Conservation (phyloP, 176 grass and related monocot genomes). For the Triticum urartu region DNA sequence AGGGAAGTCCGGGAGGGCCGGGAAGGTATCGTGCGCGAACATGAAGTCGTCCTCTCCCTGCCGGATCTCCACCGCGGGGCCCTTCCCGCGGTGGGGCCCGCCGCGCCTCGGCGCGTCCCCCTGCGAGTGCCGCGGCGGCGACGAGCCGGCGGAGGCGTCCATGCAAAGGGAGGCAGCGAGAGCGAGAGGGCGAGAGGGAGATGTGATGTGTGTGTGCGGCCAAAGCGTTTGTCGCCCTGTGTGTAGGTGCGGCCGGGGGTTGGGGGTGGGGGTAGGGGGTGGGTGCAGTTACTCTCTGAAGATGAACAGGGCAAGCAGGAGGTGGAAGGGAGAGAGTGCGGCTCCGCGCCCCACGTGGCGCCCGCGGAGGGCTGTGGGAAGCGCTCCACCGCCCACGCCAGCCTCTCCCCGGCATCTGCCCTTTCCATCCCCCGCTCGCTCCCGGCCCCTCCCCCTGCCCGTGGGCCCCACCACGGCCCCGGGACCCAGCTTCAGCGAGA, state of each 20-base stretch:
- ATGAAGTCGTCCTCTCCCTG: slow-evolving; percentile 54
- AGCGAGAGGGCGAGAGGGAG: not conserved
- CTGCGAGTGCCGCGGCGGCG: slow-evolving; percentile 31
- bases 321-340: slow-evolving; percentile 40
- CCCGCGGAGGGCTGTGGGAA: slow-evolving; percentile 23
- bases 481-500: not conserved
- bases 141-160: slow-evolving; percentile 45
- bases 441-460: not conserved
- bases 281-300: slow-evolving; percentile 55
- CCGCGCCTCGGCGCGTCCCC: slow-evolving; percentile 27
- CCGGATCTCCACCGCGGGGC: slow-evolving; percentile 33
- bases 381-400: slow-evolving; percentile 53
- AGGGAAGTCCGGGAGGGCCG: slow-evolving; percentile 64
- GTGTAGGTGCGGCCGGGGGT: slow-evolving; percentile 21
- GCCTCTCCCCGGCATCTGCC: slow-evolving; percentile 30
- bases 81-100: slow-evolving; percentile 21
- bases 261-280: slow-evolving; percentile 13
- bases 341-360: slow-evolving; percentile 48
- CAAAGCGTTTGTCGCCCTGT: slow-evolving; percentile 9
- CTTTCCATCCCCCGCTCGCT: not conserved
- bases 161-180: slow-evolving; percentile 37
- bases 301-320: slow-evolving; percentile 43
- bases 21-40: slow-evolving; percentile 72
- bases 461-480: fast-evolving
- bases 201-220: not conserved